These are phyloP conservation scores for Eimeria falciformis DNA, from an alignment of 169 alveolate genomes.

Conservation along the genomic window DNA sequence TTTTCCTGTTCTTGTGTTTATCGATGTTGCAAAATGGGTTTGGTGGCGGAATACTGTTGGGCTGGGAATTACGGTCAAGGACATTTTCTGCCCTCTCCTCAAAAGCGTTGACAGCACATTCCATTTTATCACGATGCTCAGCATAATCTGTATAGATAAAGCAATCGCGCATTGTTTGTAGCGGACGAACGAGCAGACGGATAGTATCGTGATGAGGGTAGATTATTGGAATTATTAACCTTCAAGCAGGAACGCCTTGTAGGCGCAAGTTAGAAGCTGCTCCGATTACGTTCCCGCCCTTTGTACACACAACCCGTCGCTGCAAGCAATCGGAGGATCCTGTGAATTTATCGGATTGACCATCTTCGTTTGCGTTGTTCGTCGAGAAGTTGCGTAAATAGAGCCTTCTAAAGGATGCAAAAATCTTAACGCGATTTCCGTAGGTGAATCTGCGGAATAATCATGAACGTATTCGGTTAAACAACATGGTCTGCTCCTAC, in stretches of 20 bases:
- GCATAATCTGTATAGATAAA: no score
- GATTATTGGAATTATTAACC: conserved; percentile 93
- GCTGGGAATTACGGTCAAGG: no score
- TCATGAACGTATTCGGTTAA: neutral
- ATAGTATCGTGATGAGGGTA: conserved; percentile 93
- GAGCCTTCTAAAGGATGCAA: conserved; percentile 17
- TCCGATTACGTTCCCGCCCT: conserved; percentile 83
- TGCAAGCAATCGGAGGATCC: neutral
- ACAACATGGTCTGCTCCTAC: no score
- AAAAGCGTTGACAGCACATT: no score
- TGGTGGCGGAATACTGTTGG: no score
- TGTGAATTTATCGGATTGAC: neutral
- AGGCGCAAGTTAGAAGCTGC: conserved; percentile 95
- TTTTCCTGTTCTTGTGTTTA: no score
- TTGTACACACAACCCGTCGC: conserved; percentile 1
- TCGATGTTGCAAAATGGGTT: no score
- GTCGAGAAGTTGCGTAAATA: neutral
- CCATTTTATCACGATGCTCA: no score
- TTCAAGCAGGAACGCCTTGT: conserved; percentile 96
- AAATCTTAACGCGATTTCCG: neutral
- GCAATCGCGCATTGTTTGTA: no score
- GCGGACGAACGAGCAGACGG: no score
- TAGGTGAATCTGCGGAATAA: conserved; percentile 1
- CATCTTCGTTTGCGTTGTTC: neutral
- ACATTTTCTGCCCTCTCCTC: no score